phyloP scores from a whole-genome alignment of 768 basidiomycete genomes.

The Hirschioporus abietinus region DNA sequence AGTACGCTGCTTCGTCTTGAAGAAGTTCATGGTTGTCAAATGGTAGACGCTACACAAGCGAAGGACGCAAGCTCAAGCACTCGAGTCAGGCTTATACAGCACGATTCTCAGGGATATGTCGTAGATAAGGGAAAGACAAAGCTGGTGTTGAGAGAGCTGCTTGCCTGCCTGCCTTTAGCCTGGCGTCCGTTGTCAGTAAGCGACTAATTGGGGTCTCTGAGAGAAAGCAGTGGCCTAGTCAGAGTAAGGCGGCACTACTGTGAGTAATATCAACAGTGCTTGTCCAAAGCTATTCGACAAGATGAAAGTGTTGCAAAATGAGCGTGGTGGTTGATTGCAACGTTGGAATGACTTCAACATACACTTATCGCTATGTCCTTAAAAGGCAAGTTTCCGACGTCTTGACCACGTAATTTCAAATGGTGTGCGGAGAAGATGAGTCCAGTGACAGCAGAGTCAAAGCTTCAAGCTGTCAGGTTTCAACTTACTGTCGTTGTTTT shows the following conservation, averaged over 20 bases:
- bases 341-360: neutral
- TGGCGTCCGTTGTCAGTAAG: neutral
- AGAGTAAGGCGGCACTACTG: neutral
- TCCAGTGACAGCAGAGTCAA: too few species aligned
- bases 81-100: neutral
- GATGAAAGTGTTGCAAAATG: neutral
- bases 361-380: neutral
- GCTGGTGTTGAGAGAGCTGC: neutral
- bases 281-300: neutral
- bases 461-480: too few species aligned
- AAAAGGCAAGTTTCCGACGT: neutral
- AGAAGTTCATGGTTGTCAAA: slow-evolving; percentile 73
- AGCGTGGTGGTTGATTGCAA: neutral
- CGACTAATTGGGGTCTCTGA: neutral
- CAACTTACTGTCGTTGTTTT: too few species aligned
- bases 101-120: neutral
- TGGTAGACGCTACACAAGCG: too few species aligned
- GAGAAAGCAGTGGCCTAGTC: neutral
- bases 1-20: slow-evolving; percentile 85
- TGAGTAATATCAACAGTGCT: neutral
- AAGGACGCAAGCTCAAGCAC: neutral
- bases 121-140: neutral
- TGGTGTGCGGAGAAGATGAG: neutral
- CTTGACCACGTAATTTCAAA: neutral
- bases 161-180: neutral